Evolutionary conservation across 176 grass and related monocot genomes (phyloP).

Genomic region (Oryza coarctata): DNA sequence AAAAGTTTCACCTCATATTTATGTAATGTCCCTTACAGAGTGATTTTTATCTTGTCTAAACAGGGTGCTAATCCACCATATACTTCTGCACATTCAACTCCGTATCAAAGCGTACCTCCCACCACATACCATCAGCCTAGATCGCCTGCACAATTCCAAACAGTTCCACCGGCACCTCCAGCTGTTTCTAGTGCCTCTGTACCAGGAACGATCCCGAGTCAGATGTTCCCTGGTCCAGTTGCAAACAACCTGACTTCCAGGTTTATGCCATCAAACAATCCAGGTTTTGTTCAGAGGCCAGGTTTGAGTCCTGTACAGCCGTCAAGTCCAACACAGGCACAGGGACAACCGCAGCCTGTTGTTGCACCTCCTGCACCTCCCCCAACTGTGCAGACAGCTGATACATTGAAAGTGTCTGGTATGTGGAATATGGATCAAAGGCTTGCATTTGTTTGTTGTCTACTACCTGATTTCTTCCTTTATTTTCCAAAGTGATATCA

Average conservation of each 20-base stretch:
- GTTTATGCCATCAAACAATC: slow-evolving; percentile 74
- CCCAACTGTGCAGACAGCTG: slow-evolving; percentile 78
- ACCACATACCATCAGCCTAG: slow-evolving; percentile 51
- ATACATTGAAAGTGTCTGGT: slow-evolving; percentile 97
- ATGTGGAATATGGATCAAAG: slow-evolving; percentile 18
- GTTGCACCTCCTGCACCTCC: slow-evolving; percentile 66
- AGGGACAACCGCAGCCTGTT: slow-evolving; percentile 41
- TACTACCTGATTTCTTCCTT: neutral
- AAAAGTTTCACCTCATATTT: slow-evolving; percentile 22
- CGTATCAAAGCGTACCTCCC: slow-evolving; percentile 39
- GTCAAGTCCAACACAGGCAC: slow-evolving; percentile 72
- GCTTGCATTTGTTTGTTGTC: neutral
- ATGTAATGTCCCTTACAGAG: slow-evolving; percentile 17
- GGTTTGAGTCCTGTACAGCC: slow-evolving; percentile 70
- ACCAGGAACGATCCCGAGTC: slow-evolving; percentile 41
- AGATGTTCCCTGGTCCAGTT: slow-evolving; percentile 64
- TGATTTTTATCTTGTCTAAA: slow-evolving; percentile 25
- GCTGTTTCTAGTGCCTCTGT: slow-evolving; percentile 40
- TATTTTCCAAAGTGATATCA: slow-evolving; percentile 2
- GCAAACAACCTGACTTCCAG: slow-evolving; percentile 43
- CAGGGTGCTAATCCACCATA: slow-evolving; percentile 48
- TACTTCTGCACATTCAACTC: slow-evolving; percentile 29
- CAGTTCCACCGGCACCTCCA: slow-evolving; percentile 39
- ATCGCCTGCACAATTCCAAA: slow-evolving; percentile 53
- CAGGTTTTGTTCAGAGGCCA: slow-evolving; percentile 64